Conservation (phyloP, 305 asterid genomes). For the Lippia alba region DNA sequence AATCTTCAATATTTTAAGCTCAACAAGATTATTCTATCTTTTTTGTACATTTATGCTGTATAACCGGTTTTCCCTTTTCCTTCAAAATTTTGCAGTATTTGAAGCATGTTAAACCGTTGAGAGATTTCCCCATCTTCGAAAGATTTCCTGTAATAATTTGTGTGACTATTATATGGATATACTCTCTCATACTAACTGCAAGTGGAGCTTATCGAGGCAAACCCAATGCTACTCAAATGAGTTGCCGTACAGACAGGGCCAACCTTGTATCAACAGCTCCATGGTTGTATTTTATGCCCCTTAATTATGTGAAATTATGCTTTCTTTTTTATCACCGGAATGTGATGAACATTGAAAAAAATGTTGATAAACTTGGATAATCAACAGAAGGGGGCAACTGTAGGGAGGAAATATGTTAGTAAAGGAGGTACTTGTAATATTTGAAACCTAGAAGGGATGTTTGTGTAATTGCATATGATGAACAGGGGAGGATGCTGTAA, state of each 20-base stretch:
- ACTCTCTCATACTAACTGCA: slow-evolving; percentile 82
- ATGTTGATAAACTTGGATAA: not conserved
- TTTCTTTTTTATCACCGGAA: not conserved
- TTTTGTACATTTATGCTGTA: slow-evolving; percentile 35
- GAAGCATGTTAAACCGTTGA: slow-evolving; percentile 81
- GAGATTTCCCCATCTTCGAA: slow-evolving; percentile 93
- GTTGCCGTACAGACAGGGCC: slow-evolving; percentile 88
- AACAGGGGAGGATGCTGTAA: not conserved
- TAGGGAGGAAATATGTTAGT: not conserved
- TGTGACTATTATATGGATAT: slow-evolving; percentile 77
- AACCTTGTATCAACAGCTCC: slow-evolving; percentile 88
- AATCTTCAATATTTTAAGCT: slow-evolving; percentile 22
- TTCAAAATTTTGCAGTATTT: slow-evolving; percentile 70
- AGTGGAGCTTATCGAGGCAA: slow-evolving; percentile 84
- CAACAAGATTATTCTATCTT: slow-evolving; percentile 1
- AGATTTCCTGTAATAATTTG: slow-evolving; percentile 86
- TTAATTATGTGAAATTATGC: no score
- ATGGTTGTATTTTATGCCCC: slow-evolving; percentile 57
- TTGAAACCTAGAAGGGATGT: not conserved
- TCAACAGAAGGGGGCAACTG: not conserved
- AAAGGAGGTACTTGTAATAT: not conserved
- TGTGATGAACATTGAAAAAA: no score
- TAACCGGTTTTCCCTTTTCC: slow-evolving; percentile 21
- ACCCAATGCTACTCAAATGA: slow-evolving; percentile 63
- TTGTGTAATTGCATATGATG: not conserved